Evolutionary conservation across 1,284 basidiomycete genomes (phyloP).

Genomic region (Rhodotorula sp.): DNA sequence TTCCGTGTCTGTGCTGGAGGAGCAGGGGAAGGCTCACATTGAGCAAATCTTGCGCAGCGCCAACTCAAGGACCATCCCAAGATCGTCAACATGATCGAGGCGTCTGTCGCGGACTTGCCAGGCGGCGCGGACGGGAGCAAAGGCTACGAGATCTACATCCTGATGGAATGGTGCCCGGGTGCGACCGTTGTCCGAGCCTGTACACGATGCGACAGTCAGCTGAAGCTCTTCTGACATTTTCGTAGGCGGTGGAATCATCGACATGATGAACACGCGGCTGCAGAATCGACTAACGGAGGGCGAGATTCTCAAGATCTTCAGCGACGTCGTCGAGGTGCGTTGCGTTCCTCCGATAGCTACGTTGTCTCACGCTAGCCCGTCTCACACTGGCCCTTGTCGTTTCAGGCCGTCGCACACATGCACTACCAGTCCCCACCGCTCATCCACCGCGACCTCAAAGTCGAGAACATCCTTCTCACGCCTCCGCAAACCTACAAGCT

Average conservation of each 20-base stretch:
- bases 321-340: slow-evolving; percentile 66
- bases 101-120: slow-evolving; percentile 76
- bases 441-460: slow-evolving; percentile 96
- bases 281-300: slow-evolving; percentile 88
- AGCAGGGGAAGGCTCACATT: neutral
- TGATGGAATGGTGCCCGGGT: slow-evolving; percentile 94
- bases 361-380: no score
- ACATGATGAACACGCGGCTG: slow-evolving; percentile 96
- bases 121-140: slow-evolving; percentile 53
- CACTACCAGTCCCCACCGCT: slow-evolving; percentile 85
- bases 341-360: neutral
- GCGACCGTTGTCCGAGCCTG: slow-evolving; percentile 32
- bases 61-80: slow-evolving; percentile 79
- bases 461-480: slow-evolving; percentile 90
- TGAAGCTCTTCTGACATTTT: neutral
- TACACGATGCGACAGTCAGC: no score
- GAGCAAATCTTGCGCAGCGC: slow-evolving; percentile 56
- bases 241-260: slow-evolving; percentile 92
- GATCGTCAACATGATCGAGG: slow-evolving; percentile 90
- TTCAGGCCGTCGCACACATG: slow-evolving; percentile 80
- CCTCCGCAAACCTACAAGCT: slow-evolving; percentile 80
- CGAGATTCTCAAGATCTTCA: slow-evolving; percentile 95
- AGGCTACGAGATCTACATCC: slow-evolving; percentile 95
- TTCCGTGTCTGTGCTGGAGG: no score
- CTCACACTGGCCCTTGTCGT: no score